phyloP scores from a whole-genome alignment of 2,329 filamentous ascomycete species.

The Penicillium crustosum region DNA sequence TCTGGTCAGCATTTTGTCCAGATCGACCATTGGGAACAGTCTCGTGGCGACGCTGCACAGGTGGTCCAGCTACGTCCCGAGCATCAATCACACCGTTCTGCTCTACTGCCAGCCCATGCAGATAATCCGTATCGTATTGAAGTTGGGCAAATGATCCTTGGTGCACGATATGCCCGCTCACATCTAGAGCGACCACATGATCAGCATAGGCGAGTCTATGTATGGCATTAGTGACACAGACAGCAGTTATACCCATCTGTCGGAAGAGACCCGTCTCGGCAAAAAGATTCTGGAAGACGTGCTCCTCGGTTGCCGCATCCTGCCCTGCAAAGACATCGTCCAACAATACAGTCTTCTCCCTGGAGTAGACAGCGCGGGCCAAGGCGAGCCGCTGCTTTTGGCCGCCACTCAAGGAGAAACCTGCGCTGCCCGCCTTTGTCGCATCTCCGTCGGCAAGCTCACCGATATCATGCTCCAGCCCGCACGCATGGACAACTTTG shows the following conservation, averaged over 20 bases:
- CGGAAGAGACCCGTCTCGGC: background rate
- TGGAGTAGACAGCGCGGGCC: background rate
- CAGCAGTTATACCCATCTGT: background rate
- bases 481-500: background rate
- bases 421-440: background rate
- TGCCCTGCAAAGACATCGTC: background rate
- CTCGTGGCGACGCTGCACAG: background rate
- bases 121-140: background rate
- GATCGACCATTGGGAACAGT: background rate
- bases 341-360: background rate
- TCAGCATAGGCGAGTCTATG: background rate
- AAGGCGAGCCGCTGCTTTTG: background rate
- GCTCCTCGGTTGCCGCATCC: background rate
- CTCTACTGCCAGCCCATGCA: background rate
- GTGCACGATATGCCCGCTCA: background rate
- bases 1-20: background rate
- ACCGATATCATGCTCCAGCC: background rate
- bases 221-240: background rate
- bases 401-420: background rate
- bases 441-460: background rate
- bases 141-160: background rate
- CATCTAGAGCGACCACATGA: background rate
- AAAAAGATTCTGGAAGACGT: background rate
- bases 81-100: background rate
- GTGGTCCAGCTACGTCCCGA: background rate